Evolutionary conservation across 73 alveolate genomes (phyloP).

Genomic region (Paraurostyla sp.): DNA sequence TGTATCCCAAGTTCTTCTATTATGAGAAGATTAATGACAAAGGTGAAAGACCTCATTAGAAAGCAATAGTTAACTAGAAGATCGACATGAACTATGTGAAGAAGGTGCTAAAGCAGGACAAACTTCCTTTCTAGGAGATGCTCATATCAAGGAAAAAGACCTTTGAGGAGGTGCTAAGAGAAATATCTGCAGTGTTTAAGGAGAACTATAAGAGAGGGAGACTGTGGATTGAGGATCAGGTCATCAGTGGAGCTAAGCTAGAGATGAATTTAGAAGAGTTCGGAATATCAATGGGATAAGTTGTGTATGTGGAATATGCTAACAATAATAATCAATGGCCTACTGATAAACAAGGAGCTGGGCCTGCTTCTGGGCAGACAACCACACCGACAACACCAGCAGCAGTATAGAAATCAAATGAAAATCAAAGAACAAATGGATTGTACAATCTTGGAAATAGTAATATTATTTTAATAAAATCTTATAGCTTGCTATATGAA

Average conservation of each 20-base stretch:
- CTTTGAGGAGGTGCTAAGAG: slow-evolving; percentile 26
- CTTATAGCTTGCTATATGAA: slow-evolving; percentile 71
- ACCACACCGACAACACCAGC: neutral
- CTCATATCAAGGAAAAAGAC: slow-evolving; percentile 58
- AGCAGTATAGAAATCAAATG: neutral
- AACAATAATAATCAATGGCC: slow-evolving; percentile 40
- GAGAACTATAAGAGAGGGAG: slow-evolving; percentile 55
- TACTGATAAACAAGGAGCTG: slow-evolving; percentile 24
- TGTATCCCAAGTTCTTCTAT: slow-evolving; percentile 32
- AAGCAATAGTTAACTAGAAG: slow-evolving; percentile 20
- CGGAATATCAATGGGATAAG: slow-evolving; percentile 49
- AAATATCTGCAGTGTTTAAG: neutral
- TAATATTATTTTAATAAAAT: neutral
- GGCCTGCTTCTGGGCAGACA: neutral
- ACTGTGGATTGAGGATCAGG: slow-evolving; percentile 51
- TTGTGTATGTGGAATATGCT: slow-evolving; percentile 47
- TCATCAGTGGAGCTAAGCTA: slow-evolving; percentile 55
- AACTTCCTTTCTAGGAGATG: slow-evolving; percentile 36
- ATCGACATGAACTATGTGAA: slow-evolving; percentile 30
- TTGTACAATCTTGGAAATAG: slow-evolving; percentile 65
- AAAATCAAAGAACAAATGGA: slow-evolving; percentile 12
- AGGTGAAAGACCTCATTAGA: slow-evolving; percentile 66
- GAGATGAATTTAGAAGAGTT: slow-evolving; percentile 44
- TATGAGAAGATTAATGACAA: slow-evolving; percentile 55
- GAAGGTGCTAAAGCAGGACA: slow-evolving; percentile 39